These are phyloP conservation scores for Botrytis squamosa DNA, from an alignment of 2,329 filamentous ascomycete species.

Conservation along the genomic window DNA sequence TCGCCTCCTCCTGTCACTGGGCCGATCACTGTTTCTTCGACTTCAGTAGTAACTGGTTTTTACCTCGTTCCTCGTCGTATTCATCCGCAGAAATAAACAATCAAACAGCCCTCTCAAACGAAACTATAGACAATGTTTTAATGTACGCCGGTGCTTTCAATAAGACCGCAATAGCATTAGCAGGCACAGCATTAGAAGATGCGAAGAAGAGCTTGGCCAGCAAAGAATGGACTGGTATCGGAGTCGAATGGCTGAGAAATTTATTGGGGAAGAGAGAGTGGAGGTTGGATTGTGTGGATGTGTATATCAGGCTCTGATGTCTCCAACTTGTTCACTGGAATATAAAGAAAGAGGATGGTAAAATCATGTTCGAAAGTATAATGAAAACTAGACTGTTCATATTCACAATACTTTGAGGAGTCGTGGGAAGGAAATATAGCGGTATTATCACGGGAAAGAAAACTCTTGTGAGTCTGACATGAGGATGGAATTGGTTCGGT, in stretches of 20 bases:
- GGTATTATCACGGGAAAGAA: background rate
- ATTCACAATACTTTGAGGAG: background rate
- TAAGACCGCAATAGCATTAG: conserved; percentile 67
- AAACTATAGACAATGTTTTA: conserved; percentile 40
- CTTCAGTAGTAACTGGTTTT: conserved; percentile 87
- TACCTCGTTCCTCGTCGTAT: conserved; percentile 55
- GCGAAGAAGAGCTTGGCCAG: conserved; percentile 49
- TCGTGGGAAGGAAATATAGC: background rate
- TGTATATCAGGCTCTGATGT: conserved; percentile 70
- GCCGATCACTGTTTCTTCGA: conserved; percentile 91
- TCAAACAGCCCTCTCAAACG: conserved; percentile 31
- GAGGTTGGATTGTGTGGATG: conserved; percentile 86
- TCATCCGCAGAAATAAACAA: conserved; percentile 32
- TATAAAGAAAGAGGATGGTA: background rate
- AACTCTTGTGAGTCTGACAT: background rate
- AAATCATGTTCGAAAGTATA: background rate
- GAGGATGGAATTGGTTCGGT: background rate
- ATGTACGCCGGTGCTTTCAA: conserved; percentile 52
- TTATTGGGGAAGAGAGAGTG: conserved; percentile 81
- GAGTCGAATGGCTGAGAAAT: conserved; percentile 82
- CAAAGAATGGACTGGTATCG: conserved; percentile 71
- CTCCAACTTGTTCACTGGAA: background rate
- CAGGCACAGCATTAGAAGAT: conserved; percentile 64
- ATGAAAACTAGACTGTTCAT: background rate
- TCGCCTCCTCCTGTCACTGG: conserved; percentile 88